These are phyloP conservation scores for Solanum pinnatisectum DNA, from an alignment of 257 asterid species.

Conservation along the genomic window DNA sequence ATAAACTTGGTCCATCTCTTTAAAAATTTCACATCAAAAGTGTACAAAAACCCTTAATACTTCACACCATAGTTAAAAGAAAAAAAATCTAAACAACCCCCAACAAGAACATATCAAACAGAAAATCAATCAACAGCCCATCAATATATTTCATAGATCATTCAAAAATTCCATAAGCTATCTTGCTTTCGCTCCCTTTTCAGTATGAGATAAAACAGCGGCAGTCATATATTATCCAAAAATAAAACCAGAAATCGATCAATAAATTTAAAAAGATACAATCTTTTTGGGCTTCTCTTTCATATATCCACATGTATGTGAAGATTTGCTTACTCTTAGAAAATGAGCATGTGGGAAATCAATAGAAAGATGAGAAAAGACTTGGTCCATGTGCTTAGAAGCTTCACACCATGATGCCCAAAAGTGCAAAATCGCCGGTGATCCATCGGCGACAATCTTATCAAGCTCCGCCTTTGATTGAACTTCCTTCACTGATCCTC, in stretches of 20 bases:
- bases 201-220: neutral
- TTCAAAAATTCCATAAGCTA: neutral
- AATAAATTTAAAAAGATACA: neutral
- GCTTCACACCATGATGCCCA: slow-evolving; percentile 99
- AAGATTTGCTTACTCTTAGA: slow-evolving; percentile 42
- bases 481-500: slow-evolving; percentile 78
- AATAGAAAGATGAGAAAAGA: slow-evolving; percentile 81
- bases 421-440: slow-evolving; percentile 62
- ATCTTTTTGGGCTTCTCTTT: neutral
- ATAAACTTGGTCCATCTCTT: slow-evolving; percentile 92
- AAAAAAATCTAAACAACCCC: neutral
- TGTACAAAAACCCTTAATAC: slow-evolving; percentile 25
- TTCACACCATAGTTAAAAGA: neutral
- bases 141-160: neutral
- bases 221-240: neutral
- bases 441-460: slow-evolving; percentile 25
- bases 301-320: neutral
- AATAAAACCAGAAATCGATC: neutral
- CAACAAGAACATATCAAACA: neutral
- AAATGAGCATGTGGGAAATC: slow-evolving; percentile 93
- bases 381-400: slow-evolving; percentile 98
- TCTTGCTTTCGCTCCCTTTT: neutral
- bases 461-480: slow-evolving; percentile 75
- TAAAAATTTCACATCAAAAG: slow-evolving; percentile 91
- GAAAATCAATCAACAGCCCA: neutral